Evolutionary conservation across 2,329 filamentous ascomycete species (phyloP), one percentile per base, ranked within the genome.

Genomic region (Fusarium sp.): DNA sequence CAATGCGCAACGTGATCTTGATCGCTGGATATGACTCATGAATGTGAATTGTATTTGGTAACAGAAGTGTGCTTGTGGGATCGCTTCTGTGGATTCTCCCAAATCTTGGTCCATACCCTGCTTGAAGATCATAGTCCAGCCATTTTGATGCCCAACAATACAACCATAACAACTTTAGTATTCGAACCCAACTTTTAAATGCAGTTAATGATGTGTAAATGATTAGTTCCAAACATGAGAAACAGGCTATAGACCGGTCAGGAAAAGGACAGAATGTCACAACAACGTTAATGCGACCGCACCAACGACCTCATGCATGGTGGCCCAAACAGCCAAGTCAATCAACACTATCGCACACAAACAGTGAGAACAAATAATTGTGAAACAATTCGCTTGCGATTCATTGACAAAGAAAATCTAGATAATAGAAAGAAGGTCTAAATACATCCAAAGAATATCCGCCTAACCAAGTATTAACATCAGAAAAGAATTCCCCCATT

Each of bases 361-460:
- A 27, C 11, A 6, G 1, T 1, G 1, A 16, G 3, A n/a, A n/a
- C 6, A 15, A 13, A 3, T 15, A 24, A 13, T 16, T 18, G 3
- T 30, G 9, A 53, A 13, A 54, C 24, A 44, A 41, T 30, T 51
- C 55, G 62, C 48, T 66, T 55, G 46, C 41, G n/a, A 32, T 66
- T 40, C n/a, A 51, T 43, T 41, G 40, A 63, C 41, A 67, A 44
- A 67, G 22, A 30, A 48, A 49, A 67, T 52, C 51, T 67, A 67
- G 38, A 43, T 40, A 52, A n/a, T 16, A 53, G 30, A 25, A 48
- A 53, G 24, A 57, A 62, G 27, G 40, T 67, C 62, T 62, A 47
- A 20, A 25, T 67, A 67, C 48, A 43, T 44, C 30, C 18, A 30
- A 48, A 49, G 11, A 24, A 27, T 6, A 20, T 40, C 29, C 8